phyloP scores from a whole-genome alignment of 2,329 filamentous ascomycete genomes.

The Plectosphaerella sp. region DNA sequence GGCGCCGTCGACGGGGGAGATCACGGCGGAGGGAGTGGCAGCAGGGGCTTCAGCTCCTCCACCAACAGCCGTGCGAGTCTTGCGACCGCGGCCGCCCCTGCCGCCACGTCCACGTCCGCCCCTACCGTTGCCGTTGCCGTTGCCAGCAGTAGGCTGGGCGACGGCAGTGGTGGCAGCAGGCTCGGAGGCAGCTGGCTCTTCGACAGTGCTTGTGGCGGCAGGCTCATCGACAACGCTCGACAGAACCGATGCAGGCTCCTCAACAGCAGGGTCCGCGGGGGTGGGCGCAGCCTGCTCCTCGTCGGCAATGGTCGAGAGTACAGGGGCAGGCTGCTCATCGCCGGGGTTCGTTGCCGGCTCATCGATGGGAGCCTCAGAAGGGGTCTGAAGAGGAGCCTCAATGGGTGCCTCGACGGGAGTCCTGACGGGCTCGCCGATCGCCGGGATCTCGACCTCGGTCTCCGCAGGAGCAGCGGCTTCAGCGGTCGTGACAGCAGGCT shows the following conservation, averaged over 20 bases:
- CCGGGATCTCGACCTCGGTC: not conserved
- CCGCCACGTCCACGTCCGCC: not conserved
- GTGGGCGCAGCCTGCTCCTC: not conserved
- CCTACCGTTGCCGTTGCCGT: constrained; percentile 1
- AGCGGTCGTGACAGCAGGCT: not conserved
- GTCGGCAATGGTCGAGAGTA: not conserved
- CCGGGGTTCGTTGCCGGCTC: not conserved
- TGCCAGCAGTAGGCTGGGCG: constrained; percentile 1
- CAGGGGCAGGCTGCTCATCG: not conserved
- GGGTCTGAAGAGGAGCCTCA: no score
- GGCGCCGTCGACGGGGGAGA: not conserved
- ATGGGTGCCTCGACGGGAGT: no score
- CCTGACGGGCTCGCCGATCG: no score
- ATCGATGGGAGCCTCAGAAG: not conserved
- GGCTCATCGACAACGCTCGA: not conserved
- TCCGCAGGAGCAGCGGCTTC: not conserved
- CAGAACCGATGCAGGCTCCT: not conserved
- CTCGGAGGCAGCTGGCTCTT: no score
- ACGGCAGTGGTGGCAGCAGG: no score
- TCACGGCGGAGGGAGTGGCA: not conserved
- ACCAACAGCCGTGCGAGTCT: not conserved
- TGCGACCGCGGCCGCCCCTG: not conserved
- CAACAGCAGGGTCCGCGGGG: not conserved
- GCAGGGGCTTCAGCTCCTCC: not conserved
- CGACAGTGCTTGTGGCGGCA: no score